phyloP scores from a whole-genome alignment of 345 rosid genomes.

The Fremontodendron californicum region DNA sequence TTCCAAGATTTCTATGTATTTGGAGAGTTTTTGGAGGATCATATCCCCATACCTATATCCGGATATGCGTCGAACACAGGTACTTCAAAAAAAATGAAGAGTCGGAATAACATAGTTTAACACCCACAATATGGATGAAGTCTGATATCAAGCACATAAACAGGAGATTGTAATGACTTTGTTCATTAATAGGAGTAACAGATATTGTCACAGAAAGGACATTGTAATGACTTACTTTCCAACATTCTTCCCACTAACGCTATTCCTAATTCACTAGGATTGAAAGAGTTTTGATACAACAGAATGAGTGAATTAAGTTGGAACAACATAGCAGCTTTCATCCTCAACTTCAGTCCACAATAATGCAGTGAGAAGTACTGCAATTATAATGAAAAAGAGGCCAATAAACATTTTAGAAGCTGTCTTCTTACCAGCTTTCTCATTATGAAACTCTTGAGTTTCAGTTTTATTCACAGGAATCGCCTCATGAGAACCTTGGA shows the following conservation, averaged over 20 bases:
- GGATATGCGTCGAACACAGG: too few species aligned
- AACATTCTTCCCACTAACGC: neutral
- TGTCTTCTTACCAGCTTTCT: conserved; percentile 6
- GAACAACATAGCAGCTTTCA: conserved; percentile 44
- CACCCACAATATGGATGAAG: neutral
- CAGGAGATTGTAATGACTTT: neutral
- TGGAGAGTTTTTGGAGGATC: too few species aligned
- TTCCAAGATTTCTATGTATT: too few species aligned
- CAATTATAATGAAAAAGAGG: conserved; percentile 33
- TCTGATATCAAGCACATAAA: too few species aligned
- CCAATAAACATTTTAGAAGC: conserved; percentile 33
- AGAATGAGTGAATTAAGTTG: conserved; percentile 44
- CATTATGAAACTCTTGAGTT: neutral
- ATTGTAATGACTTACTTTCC: neutral
- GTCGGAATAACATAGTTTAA: too few species aligned
- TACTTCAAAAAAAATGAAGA: too few species aligned
- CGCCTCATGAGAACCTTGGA: conserved; percentile 22
- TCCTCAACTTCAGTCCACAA: conserved; percentile 35
- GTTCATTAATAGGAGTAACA: neutral
- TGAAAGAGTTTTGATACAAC: neutral
- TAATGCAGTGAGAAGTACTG: conserved; percentile 30
- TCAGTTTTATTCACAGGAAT: conserved; percentile 20
- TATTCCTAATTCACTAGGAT: conserved; percentile 5
- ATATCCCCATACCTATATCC: too few species aligned
- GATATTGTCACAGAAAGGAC: neutral